Conservation (phyloP, 2,329 filamentous ascomycete species). For the Pseudocercospora macadamiae region DNA sequence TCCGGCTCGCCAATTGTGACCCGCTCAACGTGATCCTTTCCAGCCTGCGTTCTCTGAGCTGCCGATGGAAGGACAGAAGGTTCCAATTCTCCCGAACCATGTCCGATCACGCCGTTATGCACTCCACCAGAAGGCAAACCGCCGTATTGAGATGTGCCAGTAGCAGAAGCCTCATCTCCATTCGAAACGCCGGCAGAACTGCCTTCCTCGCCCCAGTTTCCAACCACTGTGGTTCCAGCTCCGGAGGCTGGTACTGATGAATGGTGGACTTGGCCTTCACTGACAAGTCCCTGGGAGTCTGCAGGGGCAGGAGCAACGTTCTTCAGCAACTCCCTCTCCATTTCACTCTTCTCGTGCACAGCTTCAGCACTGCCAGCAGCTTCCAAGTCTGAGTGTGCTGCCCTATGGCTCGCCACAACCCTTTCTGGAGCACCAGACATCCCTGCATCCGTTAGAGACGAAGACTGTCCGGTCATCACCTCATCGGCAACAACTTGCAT, state of each 20-base stretch:
- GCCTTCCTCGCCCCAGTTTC: not conserved
- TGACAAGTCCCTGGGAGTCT: not conserved
- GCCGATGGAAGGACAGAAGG: not conserved
- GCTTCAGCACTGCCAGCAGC: slow-evolving; percentile 68
- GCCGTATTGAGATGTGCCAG: not conserved
- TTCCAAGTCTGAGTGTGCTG: slow-evolving; percentile 57
- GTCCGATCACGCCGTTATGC: not conserved
- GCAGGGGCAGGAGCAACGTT: not conserved
- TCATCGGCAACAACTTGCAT: not conserved
- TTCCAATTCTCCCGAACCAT: not conserved
- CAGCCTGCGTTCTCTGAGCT: not conserved
- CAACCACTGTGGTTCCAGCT: not conserved
- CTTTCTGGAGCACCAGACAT: not conserved
- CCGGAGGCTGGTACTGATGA: not conserved
- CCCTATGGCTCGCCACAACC: slow-evolving; percentile 10
- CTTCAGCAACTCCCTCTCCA: slow-evolving; percentile 67
- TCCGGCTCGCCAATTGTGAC: slow-evolving; percentile 5
- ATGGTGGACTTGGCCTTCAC: not conserved
- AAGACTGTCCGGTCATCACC: not conserved
- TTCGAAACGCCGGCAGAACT: not conserved
- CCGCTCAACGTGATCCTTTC: not conserved
- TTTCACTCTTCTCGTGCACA: slow-evolving; percentile 72
- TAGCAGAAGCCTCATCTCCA: not conserved
- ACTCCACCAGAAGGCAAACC: not conserved
- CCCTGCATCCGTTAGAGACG: too few relatives aligned